These are phyloP conservation scores for Acrocalymma vagum DNA, from an alignment of 2,329 filamentous ascomycete species.

Conservation along the genomic window DNA sequence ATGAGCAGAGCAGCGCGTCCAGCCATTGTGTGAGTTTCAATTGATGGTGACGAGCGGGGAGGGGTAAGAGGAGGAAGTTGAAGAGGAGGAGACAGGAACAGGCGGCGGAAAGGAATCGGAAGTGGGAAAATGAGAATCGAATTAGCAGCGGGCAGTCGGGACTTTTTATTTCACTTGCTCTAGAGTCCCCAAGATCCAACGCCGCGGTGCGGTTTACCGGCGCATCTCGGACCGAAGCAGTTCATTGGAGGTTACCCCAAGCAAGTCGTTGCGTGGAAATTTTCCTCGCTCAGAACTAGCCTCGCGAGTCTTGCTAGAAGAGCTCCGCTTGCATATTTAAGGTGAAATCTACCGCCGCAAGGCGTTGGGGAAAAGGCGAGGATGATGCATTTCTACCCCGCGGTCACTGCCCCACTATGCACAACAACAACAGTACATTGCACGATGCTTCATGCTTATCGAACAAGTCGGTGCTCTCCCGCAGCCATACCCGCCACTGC, in stretches of 20 bases:
- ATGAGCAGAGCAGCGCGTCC: slow-evolving; percentile 54
- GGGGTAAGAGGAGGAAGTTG: not conserved
- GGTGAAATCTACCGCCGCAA: too few species aligned
- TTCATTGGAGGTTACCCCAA: slow-evolving; percentile 1
- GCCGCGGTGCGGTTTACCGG: slow-evolving; percentile 23
- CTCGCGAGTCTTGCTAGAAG: too few species aligned
- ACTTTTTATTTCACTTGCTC: slow-evolving; percentile 22
- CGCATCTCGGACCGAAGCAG: slow-evolving; percentile 29
- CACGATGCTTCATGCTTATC: too few species aligned
- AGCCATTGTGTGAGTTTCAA: slow-evolving; percentile 31
- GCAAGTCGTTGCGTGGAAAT: slow-evolving; percentile 23
- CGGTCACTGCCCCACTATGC: too few species aligned
- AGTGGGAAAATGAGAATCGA: slow-evolving; percentile 7
- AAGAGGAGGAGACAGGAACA: not conserved
- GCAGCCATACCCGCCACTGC: too few species aligned
- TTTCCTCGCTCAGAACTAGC: slow-evolving; percentile 9
- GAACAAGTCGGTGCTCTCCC: too few species aligned
- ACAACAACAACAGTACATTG: too few species aligned
- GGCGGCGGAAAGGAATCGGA: not conserved
- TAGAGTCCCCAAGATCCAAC: slow-evolving; percentile 14
- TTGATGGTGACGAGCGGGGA: too few species aligned
- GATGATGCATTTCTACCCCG: too few species aligned
- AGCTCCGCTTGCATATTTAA: too few species aligned
- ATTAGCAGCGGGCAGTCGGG: slow-evolving; percentile 24
- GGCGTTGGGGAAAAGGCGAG: too few species aligned